Evolutionary conservation across 352 stramenopile species (phyloP).

Genomic region (Globisporangium lucens): DNA sequence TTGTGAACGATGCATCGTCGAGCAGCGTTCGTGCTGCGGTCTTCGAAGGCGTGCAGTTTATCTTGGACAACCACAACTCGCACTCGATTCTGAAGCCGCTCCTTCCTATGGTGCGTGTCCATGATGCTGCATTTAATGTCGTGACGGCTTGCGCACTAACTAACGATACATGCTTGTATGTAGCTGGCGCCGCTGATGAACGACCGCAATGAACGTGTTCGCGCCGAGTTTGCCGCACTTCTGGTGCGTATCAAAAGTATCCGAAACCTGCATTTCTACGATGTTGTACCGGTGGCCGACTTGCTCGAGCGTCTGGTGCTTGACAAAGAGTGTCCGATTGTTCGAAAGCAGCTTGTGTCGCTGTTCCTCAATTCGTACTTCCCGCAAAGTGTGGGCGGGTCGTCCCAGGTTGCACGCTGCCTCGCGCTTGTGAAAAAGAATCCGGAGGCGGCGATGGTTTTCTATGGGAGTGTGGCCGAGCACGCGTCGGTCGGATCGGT

Average conservation of each 20-base stretch:
- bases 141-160: no score
- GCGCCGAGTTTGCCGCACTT: constrained; percentile 69
- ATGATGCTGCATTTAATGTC: constrained; percentile 3
- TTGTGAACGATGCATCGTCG: constrained; percentile 77
- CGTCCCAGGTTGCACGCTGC: constrained; percentile 78
- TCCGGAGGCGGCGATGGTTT: constrained; percentile 75
- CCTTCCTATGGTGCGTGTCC: constrained; percentile 61
- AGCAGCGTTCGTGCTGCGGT: constrained; percentile 77
- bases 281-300: constrained; percentile 77
- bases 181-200: constrained; percentile 80
- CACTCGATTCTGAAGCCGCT: constrained; percentile 83
- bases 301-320: constrained; percentile 71
- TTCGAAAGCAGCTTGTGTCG: constrained; percentile 75
- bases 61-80: constrained; percentile 86
- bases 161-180: constrained; percentile 2
- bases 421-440: constrained; percentile 81
- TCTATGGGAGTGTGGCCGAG: constrained; percentile 75
- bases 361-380: constrained; percentile 89
- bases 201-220: constrained; percentile 81
- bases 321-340: constrained; percentile 47
- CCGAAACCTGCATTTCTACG: constrained; percentile 84
- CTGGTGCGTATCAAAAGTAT: constrained; percentile 88
- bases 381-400: constrained; percentile 72
- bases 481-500: constrained; percentile 76
- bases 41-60: constrained; percentile 81